A percentile compares a stretch with the other conserved stretches of the same genome.
Conservation (phyloP, 257 asterid genomes). For the Capsicum pubescens region DNA sequence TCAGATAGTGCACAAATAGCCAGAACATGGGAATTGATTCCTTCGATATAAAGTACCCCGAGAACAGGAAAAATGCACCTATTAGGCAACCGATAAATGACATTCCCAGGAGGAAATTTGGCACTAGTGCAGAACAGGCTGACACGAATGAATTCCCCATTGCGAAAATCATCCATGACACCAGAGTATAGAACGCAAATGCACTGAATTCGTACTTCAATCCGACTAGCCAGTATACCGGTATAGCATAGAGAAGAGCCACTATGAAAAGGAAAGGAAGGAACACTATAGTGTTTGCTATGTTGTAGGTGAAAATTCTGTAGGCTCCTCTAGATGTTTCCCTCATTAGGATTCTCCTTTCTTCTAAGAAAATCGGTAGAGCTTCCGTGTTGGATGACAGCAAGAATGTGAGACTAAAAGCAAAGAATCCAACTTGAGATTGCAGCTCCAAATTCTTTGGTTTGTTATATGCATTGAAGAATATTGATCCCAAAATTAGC, state of each 20-base stretch:
- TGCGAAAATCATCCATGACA: constrained; percentile 63
- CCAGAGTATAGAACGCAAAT: constrained; percentile 59
- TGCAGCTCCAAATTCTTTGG: constrained; percentile 49
- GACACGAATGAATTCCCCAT: constrained; percentile 79
- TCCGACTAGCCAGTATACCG: constrained; percentile 80
- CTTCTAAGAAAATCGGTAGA: constrained; percentile 80
- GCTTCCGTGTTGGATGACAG: constrained; percentile 87
- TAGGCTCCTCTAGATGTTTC: constrained; percentile 84
- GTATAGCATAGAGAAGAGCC: constrained; percentile 57
- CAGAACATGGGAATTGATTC: constrained; percentile 67
- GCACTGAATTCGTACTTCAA: constrained; percentile 46
- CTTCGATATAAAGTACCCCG: constrained; percentile 71
- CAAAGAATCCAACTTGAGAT: constrained; percentile 74
- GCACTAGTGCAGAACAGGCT: constrained; percentile 64
- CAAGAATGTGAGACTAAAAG: constrained; percentile 70
- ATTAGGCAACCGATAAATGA: constrained; percentile 56
- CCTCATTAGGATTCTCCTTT: constrained; percentile 60
- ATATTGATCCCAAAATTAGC: constrained; percentile 66
- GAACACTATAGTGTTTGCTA: constrained; percentile 68
- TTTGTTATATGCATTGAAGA: constrained; percentile 45
- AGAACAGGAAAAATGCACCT: constrained; percentile 79
- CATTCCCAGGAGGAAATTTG: constrained; percentile 69
- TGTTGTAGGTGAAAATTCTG: constrained; percentile 66
- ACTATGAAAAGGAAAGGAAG: constrained; percentile 68
- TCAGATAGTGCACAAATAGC: constrained; percentile 68